phyloP scores from a whole-genome alignment of 1,284 basidiomycete species.

The Puccinia coronata region DNA sequence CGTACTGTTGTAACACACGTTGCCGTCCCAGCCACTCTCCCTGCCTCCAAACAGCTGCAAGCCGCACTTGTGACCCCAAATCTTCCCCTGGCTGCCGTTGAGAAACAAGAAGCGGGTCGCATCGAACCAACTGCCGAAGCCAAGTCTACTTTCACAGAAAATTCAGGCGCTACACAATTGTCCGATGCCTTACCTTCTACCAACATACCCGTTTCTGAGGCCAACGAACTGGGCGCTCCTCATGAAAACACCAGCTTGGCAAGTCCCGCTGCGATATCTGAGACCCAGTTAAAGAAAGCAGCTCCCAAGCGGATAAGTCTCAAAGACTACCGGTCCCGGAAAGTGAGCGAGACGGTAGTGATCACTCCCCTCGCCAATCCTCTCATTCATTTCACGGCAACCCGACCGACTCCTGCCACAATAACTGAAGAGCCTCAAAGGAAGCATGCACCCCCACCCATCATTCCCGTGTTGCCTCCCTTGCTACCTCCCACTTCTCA shows the following conservation, averaged over 20 bases:
- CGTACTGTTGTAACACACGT: neutral
- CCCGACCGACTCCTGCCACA: neutral
- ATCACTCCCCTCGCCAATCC: conserved; percentile 25
- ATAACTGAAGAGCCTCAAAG: neutral
- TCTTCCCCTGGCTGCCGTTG: neutral
- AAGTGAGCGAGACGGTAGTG: conserved; percentile 31
- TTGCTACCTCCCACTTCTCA: conserved; percentile 14
- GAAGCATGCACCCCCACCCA: conserved; percentile 33
- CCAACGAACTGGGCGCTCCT: neutral
- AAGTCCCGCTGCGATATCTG: neutral
- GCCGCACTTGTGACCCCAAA: neutral
- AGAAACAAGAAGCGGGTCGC: neutral
- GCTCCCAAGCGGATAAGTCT: conserved; percentile 49
- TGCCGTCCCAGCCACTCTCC: no score
- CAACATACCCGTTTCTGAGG: neutral
- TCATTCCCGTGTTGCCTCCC: conserved; percentile 35
- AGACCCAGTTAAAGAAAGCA: neutral
- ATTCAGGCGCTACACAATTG: neutral
- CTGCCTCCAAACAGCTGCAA: neutral
- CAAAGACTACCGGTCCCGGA: conserved; percentile 48
- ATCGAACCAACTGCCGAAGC: neutral
- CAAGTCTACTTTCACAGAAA: neutral
- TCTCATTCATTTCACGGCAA: conserved; percentile 14
- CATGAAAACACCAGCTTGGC: neutral
- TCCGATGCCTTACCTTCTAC: neutral